Conservation (phyloP, 1,139 yeast species). For the Debaryomyces sp. region DNA sequence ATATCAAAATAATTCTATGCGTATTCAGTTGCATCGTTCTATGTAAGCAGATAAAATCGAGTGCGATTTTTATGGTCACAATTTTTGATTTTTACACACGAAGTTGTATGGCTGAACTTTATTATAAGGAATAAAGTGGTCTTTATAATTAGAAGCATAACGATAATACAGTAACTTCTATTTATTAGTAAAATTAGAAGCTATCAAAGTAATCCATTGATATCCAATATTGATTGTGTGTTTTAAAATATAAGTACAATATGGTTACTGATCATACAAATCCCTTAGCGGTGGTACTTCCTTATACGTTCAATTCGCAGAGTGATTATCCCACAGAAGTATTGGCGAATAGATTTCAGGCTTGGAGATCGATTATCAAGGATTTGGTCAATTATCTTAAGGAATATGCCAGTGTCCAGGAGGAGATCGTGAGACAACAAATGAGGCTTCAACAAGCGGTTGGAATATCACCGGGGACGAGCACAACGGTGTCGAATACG, state of each 20-base stretch:
- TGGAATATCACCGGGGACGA: constrained; percentile 28
- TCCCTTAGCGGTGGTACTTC: constrained; percentile 43
- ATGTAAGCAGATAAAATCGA: neutral
- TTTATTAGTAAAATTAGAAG: neutral
- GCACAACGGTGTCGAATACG: constrained; percentile 8
- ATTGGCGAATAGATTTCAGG: constrained; percentile 77
- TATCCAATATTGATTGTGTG: neutral
- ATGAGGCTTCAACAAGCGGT: constrained; percentile 80
- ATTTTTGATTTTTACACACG: neutral
- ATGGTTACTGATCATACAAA: constrained; percentile 28
- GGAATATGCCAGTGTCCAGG: constrained; percentile 86
- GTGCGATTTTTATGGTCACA: neutral
- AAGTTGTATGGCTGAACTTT: neutral
- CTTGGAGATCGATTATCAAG: constrained; percentile 83
- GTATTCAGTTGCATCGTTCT: neutral
- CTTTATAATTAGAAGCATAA: neutral
- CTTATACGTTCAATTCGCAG: constrained; percentile 34
- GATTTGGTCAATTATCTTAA: constrained; percentile 73
- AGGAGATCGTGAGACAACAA: constrained; percentile 84
- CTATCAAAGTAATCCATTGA: neutral
- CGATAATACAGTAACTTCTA: neutral
- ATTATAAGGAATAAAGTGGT: neutral
- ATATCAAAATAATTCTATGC: neutral
- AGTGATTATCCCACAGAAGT: constrained; percentile 76
- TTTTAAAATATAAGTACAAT: neutral